Percentiles rank a stretch among this genome's conserved stretches.
Evolutionary conservation across 345 rosid species (phyloP).

Genomic region (Psidium guajava): DNA sequence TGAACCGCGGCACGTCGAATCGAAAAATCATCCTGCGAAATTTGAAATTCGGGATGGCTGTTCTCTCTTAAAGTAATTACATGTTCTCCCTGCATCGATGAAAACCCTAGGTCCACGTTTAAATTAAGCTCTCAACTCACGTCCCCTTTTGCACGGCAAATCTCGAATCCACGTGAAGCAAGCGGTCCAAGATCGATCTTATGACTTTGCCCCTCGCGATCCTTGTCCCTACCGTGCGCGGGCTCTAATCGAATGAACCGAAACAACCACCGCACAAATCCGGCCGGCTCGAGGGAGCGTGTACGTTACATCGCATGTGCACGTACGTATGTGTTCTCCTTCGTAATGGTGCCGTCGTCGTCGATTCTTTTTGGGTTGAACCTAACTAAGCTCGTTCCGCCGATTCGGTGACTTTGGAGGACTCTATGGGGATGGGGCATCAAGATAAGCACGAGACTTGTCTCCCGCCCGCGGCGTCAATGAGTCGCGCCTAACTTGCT

Average conservation of each 20-base stretch:
- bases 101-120: neutral
- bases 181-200: neutral
- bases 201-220: neutral
- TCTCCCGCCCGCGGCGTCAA: neutral
- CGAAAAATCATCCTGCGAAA: neutral
- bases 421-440: too few species aligned
- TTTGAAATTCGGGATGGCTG: neutral
- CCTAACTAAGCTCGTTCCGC: neutral
- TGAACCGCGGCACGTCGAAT: neutral
- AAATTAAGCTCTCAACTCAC: neutral
- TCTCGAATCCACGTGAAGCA: neutral
- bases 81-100: neutral
- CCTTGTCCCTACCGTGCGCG: neutral
- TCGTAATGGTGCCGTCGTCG: neutral
- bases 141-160: neutral
- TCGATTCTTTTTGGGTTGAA: neutral
- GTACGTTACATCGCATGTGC: neutral
- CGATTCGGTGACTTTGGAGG: neutral
- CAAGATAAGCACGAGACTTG: neutral
- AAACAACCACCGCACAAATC: neutral
- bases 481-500: neutral
- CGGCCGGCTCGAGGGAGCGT: neutral
- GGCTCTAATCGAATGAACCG: neutral
- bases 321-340: neutral
- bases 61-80: neutral